Evolutionary conservation across 257 asterid genomes (phyloP).

Genomic region (Schizonepeta tenuifolia): DNA sequence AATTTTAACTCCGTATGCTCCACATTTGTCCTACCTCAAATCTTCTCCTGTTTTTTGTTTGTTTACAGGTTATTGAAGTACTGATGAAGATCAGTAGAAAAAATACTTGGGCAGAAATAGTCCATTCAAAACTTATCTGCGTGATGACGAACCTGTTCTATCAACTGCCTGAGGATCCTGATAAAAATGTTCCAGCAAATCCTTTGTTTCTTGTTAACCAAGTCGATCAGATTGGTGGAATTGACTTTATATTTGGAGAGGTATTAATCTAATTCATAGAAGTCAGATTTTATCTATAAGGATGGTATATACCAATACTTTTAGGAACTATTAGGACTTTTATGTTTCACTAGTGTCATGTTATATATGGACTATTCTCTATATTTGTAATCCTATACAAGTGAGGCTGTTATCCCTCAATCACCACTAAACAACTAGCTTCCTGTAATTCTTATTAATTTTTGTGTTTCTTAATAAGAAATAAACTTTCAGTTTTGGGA

Average conservation of each 20-base stretch:
- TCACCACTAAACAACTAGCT: neutral
- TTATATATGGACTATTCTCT: neutral
- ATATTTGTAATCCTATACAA: neutral
- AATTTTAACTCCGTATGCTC: neutral
- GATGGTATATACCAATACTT: neutral
- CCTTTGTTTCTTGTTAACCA: slow-evolving; percentile 81
- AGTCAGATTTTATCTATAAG: slow-evolving; percentile 27
- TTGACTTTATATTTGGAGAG: slow-evolving; percentile 88
- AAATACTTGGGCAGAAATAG: slow-evolving; percentile 95
- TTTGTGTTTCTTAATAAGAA: neutral
- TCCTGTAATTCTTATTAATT: neutral
- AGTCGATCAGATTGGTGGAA: slow-evolving; percentile 96
- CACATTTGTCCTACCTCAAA: slow-evolving; percentile 10
- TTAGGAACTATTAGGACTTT: neutral
- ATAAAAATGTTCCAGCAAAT: slow-evolving; percentile 60
- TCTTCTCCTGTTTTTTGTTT: slow-evolving; percentile 13
- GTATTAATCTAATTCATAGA: slow-evolving; percentile 48
- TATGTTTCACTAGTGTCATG: neutral
- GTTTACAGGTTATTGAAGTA: slow-evolving; percentile 79
- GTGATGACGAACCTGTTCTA: slow-evolving; percentile 95
- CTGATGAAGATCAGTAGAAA: slow-evolving; percentile 81
- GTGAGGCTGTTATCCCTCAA: neutral
- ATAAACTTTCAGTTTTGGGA: slow-evolving; percentile 16
- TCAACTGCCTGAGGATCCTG: slow-evolving; percentile 69
- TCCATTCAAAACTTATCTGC: slow-evolving; percentile 92